These are phyloP conservation scores for Aspergillus hancockii DNA, from an alignment of 495 filamentous ascomycete genomes.

Conservation along the genomic window DNA sequence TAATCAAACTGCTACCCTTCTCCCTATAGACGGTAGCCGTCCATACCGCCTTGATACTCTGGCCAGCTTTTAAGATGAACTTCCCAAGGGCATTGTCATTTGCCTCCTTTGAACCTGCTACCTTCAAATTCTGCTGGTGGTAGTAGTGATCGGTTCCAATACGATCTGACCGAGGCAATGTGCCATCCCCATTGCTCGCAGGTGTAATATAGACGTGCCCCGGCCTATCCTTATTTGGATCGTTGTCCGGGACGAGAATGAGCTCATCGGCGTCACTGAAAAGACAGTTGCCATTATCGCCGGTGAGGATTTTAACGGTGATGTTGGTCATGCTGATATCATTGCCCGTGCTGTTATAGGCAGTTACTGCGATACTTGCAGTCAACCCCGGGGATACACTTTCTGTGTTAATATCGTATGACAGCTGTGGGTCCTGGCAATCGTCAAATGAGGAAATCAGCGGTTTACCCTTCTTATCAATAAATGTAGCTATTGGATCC, in stretches of 20 bases:
- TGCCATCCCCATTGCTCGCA: background rate
- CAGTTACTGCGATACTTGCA: background rate
- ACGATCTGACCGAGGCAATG: background rate
- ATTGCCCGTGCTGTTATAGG: background rate
- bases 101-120: no score
- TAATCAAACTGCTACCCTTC: no score
- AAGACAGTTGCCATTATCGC: background rate
- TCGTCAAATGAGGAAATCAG: background rate
- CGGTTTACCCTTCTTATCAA: background rate
- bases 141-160: no score
- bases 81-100: no score
- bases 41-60: no score
- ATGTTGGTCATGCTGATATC: background rate
- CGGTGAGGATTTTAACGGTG: background rate
- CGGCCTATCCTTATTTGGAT: background rate
- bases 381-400: background rate
- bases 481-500: background rate
- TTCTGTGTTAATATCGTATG: background rate
- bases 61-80: no score
- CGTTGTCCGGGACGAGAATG: background rate
- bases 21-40: no score
- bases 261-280: background rate
- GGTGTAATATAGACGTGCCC: background rate
- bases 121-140: no score
- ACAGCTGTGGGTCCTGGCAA: background rate